These are phyloP conservation scores for Symbiodinium pilosum DNA, from an alignment of 73 alveolate genomes.

Conservation along the genomic window DNA sequence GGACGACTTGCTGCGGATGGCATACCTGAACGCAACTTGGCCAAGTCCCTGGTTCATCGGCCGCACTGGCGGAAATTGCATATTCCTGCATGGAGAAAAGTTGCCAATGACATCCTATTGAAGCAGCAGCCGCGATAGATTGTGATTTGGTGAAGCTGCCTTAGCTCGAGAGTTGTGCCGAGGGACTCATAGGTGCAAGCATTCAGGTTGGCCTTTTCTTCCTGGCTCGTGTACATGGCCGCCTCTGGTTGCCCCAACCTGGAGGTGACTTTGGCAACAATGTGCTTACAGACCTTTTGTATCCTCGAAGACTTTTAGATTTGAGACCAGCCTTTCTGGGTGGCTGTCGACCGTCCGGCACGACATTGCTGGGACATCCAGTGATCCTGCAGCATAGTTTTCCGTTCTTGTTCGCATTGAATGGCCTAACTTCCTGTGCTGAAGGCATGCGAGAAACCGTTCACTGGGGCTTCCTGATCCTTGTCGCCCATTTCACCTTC, in stretches of 20 bases:
- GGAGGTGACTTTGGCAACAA: background rate
- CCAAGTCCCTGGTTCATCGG: too few relatives aligned
- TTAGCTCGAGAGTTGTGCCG: background rate
- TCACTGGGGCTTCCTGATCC: background rate
- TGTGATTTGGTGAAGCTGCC: background rate
- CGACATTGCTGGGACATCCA: too few relatives aligned
- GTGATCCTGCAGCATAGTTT: too few relatives aligned
- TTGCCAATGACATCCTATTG: too few relatives aligned
- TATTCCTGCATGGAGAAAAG: background rate
- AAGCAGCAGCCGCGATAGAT: background rate
- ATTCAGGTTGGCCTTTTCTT: background rate
- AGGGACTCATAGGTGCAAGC: too few relatives aligned
- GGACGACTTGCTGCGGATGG: slow-evolving; percentile 88
- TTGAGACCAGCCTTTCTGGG: background rate
- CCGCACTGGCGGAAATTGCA: too few relatives aligned
- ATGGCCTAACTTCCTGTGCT: background rate
- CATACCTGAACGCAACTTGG: slow-evolving; percentile 51
- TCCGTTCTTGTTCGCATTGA: background rate
- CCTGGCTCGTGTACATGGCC: background rate
- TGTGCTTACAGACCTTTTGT: too few relatives aligned
- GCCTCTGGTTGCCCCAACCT: background rate
- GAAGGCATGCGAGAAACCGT: background rate
- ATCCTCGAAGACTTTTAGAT: background rate
- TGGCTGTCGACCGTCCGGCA: too few relatives aligned
- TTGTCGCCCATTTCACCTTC: background rate